phyloP scores from a whole-genome alignment of 495 filamentous ascomycete genomes.

The Penicillium paxilli region DNA sequence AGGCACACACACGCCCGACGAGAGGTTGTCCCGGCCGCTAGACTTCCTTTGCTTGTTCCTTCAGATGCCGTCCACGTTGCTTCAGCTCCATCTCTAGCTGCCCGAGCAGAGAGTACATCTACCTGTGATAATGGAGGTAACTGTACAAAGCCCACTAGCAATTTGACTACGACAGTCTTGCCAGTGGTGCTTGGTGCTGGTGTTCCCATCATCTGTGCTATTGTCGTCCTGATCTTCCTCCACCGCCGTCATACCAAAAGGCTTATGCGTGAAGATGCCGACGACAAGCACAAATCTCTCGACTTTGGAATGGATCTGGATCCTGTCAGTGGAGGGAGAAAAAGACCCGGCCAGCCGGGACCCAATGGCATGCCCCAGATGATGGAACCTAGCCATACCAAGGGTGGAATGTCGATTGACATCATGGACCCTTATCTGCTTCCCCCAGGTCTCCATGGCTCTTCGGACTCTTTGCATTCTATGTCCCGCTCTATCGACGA shows the following conservation, averaged over 20 bases:
- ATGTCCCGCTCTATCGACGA: slow-evolving; percentile 74
- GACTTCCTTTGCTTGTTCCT: slow-evolving; percentile 24
- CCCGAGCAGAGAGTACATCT: slow-evolving; percentile 20
- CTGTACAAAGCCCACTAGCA: slow-evolving; percentile 48
- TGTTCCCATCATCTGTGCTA: slow-evolving; percentile 70
- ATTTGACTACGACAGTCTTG: slow-evolving; percentile 59
- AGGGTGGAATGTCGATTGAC: slow-evolving; percentile 76
- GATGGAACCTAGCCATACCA: slow-evolving; percentile 47
- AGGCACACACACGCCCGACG: slow-evolving; percentile 23
- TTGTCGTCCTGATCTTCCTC: slow-evolving; percentile 69
- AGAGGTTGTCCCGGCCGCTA: slow-evolving; percentile 29
- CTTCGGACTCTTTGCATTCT: slow-evolving; percentile 81
- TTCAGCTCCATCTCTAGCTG: slow-evolving; percentile 28
- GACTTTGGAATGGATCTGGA: slow-evolving; percentile 81
- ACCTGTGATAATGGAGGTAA: slow-evolving; percentile 5
- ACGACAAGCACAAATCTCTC: slow-evolving; percentile 87
- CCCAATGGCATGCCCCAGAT: slow-evolving; percentile 23
- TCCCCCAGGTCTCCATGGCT: slow-evolving; percentile 75
- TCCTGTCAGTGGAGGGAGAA: slow-evolving; percentile 25
- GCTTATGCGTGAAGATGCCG: slow-evolving; percentile 73
- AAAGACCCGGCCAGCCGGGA: slow-evolving; percentile 39
- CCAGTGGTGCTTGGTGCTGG: slow-evolving; percentile 83
- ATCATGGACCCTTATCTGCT: slow-evolving; percentile 42
- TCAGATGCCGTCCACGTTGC: slow-evolving; percentile 1
- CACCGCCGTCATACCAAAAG: slow-evolving; percentile 75